A percentile compares a stretch with the other conserved stretches of the same genome.
Conservation (phyloP, 306 rosid species). For the Rosa lucieae region DNA sequence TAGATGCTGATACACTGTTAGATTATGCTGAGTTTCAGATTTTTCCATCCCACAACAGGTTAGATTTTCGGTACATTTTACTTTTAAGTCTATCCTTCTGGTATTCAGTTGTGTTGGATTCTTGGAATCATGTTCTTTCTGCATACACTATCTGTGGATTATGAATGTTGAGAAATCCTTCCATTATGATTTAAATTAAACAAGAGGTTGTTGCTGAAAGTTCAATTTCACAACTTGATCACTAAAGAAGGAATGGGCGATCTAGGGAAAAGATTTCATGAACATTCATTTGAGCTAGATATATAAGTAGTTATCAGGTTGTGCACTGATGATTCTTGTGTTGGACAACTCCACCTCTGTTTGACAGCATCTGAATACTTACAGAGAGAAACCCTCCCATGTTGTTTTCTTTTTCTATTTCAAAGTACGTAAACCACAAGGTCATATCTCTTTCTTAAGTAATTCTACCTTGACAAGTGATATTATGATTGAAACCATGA, state of each 20-base stretch:
- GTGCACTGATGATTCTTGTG: not conserved
- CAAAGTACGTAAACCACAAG: not conserved
- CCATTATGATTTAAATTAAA: not conserved
- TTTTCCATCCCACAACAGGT: constrained; percentile 78
- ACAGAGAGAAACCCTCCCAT: not conserved
- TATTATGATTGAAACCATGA: not conserved
- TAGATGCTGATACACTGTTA: constrained; percentile 50
- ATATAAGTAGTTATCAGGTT: not conserved
- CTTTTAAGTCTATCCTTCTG: not conserved
- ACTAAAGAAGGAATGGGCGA: not conserved
- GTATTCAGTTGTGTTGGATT: not conserved
- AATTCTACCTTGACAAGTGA: not conserved
- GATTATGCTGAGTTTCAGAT: constrained; percentile 69
- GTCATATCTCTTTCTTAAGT: not conserved
- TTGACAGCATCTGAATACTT: not conserved
- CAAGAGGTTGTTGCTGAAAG: not conserved
- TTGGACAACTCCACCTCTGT: not conserved
- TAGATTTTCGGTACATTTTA: not conserved
- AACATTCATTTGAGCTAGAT: not conserved
- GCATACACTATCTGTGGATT: too few species aligned
- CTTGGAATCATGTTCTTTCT: not conserved
- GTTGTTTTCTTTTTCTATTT: not conserved
- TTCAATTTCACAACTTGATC: not conserved
- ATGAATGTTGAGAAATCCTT: not conserved
- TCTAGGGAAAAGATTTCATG: not conserved